A percentile compares a stretch with the other conserved stretches of the same genome.
Evolutionary conservation across 495 filamentous ascomycete species (phyloP).

Genomic region (Chaetomidium leptoderma): DNA sequence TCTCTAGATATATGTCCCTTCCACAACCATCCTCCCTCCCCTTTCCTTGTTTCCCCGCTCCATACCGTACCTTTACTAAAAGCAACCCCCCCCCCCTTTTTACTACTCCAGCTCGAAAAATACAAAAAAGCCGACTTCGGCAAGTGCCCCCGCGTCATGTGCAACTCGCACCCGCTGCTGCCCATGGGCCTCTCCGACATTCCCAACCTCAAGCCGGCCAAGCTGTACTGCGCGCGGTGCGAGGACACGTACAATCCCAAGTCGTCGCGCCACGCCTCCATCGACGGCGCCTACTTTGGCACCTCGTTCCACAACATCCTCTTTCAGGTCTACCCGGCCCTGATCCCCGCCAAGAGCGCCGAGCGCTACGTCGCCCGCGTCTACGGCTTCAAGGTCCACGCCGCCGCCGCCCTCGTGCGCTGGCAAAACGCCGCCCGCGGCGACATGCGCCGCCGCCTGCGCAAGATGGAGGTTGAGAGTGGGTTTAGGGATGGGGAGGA

Average conservation of each 20-base stretch:
- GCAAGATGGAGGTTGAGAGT: conserved; percentile 55
- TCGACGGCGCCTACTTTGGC: conserved; percentile 97
- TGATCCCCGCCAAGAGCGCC: conserved; percentile 78
- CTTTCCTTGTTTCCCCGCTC: background rate
- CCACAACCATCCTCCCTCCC: no score
- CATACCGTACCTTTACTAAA: background rate
- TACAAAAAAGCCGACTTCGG: conserved; percentile 98
- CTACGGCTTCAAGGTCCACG: conserved; percentile 94
- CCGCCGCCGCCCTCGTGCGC: conserved; percentile 76
- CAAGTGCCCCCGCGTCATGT: conserved; percentile 94
- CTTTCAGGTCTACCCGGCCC: conserved; percentile 92
- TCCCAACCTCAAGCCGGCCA: conserved; percentile 78
- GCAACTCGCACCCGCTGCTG: conserved; percentile 82
- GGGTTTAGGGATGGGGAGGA: conserved; percentile 55
- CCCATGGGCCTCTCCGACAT: conserved; percentile 90
- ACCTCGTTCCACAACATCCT: conserved; percentile 98
- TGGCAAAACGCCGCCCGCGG: conserved; percentile 84
- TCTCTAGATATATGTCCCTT: background rate
- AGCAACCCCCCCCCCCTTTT: conserved; percentile 14
- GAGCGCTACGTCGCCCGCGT: conserved; percentile 83
- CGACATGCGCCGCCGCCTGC: conserved; percentile 66
- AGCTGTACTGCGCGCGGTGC: conserved; percentile 93
- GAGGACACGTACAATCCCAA: conserved; percentile 99
- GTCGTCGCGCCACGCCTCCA: conserved; percentile 87
- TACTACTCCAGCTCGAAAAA: conserved; percentile 73